Evolutionary conservation across 2,329 filamentous ascomycete species (phyloP), one percentile per base, ranked within the genome.

Genomic region (Calonectria naviculata): DNA sequence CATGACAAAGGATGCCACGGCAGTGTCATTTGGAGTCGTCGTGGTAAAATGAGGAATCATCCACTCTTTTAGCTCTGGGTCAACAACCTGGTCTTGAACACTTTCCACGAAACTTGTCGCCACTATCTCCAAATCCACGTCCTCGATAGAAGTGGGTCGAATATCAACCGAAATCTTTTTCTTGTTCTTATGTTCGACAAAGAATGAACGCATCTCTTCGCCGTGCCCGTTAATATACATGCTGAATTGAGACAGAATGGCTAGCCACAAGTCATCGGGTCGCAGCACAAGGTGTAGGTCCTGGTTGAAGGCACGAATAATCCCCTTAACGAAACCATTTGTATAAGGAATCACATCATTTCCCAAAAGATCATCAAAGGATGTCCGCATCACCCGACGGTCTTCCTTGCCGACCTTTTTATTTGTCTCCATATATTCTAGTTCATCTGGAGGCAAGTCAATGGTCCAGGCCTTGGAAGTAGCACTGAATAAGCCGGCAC

Each of bases 191-290:
- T 63, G 60, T 41, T 63, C 60, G 6, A 63, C 60, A 36, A 63
- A 63, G 29, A 47, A 47, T 10, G 60, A 47, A 4, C 60, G 60
- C 42, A 63, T 46, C n/a, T 63, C 29, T 21, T 63, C 42, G 5
- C 17, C 42, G 26, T 63, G 60, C 0, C 60, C 60, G n/a, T 47
- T 63, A 5, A 63, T 46, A 13, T 46, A 63, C 41, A 63, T 46
- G 60, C 28, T 36, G 29, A 63, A 47, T 19, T 63, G 60, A 21
- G 60, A 17, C 42, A 63, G 2, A 9, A 63, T 63, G 2, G 60
- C 60, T 3, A 63, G 28, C 60, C 60, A 63, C 28, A 63, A n/a
- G 19, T 63, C 60, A 36, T 63, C 60, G 9, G 60, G 60, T 9
- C 60, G 60, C 21, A 63, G 60, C 0, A 34, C 42, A 10, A 63